Evolutionary conservation across 2,329 filamentous ascomycete genomes (phyloP).

Genomic region (Verticillium klebahnii): DNA sequence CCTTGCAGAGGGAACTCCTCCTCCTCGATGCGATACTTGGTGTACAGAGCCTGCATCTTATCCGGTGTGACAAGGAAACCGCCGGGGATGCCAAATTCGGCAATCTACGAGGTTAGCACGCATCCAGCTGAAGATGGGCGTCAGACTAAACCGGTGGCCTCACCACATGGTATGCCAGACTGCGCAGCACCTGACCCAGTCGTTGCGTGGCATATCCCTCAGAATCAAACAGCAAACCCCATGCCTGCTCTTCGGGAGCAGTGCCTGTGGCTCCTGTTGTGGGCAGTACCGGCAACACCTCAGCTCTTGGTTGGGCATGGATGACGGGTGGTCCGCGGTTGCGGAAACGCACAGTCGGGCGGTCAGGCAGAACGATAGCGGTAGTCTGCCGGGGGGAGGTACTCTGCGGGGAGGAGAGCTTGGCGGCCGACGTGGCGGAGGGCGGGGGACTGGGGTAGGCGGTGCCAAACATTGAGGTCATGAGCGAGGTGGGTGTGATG

Average conservation of each 20-base stretch:
- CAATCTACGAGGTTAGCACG: slow-evolving; percentile 19
- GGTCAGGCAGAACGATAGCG: background rate
- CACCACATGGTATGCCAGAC: slow-evolving; percentile 67
- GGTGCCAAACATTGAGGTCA: background rate
- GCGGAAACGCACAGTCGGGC: slow-evolving; percentile 6
- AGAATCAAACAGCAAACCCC: slow-evolving; percentile 70
- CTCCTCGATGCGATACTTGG: slow-evolving; percentile 55
- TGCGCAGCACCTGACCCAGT: slow-evolving; percentile 66
- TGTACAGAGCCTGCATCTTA: slow-evolving; percentile 73
- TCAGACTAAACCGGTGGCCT: background rate
- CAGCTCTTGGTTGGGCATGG: slow-evolving; percentile 3
- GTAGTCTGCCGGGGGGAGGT: background rate
- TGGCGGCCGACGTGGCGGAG: background rate
- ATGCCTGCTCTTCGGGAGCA: slow-evolving; percentile 54
- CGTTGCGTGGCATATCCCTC: slow-evolving; percentile 63
- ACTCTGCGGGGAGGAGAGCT: background rate
- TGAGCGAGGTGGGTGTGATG: slow-evolving; percentile 1
- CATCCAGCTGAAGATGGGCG: background rate
- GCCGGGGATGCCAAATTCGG: slow-evolving; percentile 17
- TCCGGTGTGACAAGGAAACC: slow-evolving; percentile 65
- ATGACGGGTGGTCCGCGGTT: slow-evolving; percentile 5
- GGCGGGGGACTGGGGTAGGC: slow-evolving; percentile 5
- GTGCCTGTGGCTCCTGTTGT: background rate
- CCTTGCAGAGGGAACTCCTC: slow-evolving; percentile 50
- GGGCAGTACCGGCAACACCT: background rate